Percentiles rank a stretch among this genome's conserved stretches.
Evolutionary conservation across 2,329 filamentous ascomycete genomes (phyloP).

Genomic region (Fusarium redolens): DNA sequence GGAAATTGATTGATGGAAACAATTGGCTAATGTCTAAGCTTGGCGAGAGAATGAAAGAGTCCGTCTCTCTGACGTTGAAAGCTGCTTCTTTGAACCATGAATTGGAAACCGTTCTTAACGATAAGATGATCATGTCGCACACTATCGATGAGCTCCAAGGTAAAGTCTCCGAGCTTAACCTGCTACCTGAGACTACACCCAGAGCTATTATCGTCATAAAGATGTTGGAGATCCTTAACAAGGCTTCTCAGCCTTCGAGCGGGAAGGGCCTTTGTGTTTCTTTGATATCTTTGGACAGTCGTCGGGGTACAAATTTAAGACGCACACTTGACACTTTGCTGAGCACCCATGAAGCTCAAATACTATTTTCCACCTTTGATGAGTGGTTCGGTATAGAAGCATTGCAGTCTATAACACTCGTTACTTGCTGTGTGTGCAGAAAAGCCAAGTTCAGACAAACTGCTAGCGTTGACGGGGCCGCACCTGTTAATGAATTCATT

Average conservation of each 20-base stretch:
- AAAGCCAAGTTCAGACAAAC: slow-evolving; percentile 2
- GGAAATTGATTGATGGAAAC: neutral
- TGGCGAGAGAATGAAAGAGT: neutral
- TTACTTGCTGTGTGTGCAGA: neutral
- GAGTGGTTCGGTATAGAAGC: neutral
- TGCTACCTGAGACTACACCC: neutral
- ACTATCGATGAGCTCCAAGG: neutral
- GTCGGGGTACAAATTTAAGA: neutral
- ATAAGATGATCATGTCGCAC: neutral
- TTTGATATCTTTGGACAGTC: neutral
- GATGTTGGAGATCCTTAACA: neutral
- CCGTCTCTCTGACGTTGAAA: neutral
- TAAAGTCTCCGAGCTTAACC: neutral
- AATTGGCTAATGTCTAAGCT: neutral
- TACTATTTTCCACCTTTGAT: neutral
- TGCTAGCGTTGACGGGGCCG: neutral
- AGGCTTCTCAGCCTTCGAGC: neutral
- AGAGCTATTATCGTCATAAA: neutral
- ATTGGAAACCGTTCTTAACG: neutral
- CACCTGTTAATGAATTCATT: neutral
- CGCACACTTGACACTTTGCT: neutral
- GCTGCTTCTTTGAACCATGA: neutral
- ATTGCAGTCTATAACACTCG: neutral
- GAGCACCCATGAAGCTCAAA: neutral
- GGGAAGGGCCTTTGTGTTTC: neutral